Percentiles rank a stretch among this genome's conserved stretches.
These are phyloP conservation scores for Ustulina deusta DNA, from an alignment of 2,329 filamentous ascomycete genomes.

Conservation along the genomic window DNA sequence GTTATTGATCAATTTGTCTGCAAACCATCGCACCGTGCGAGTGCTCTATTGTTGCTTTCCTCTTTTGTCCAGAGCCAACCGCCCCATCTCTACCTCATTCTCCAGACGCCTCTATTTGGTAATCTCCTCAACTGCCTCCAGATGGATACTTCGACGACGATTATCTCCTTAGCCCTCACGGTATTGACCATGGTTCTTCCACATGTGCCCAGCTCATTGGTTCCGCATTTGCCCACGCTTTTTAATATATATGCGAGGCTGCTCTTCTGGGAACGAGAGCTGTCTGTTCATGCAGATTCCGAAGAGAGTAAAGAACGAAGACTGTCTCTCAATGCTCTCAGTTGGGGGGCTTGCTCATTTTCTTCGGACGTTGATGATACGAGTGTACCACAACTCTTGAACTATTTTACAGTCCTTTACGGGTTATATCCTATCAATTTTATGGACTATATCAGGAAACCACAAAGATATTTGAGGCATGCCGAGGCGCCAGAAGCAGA, in stretches of 20 bases:
- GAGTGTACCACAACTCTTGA: constrained; percentile 73
- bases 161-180: constrained; percentile 80
- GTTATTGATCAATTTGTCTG: constrained; percentile 75
- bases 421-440: constrained; percentile 88
- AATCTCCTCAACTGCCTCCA: constrained; percentile 80
- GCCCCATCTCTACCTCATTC: constrained; percentile 80
- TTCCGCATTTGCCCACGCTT: constrained; percentile 75
- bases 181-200: constrained; percentile 84
- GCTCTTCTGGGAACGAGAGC: constrained; percentile 79
- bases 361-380: constrained; percentile 72
- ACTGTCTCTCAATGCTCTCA: constrained; percentile 49
- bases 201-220: constrained; percentile 80
- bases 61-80: constrained; percentile 80
- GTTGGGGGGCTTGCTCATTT: constrained; percentile 75
- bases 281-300: constrained; percentile 55
- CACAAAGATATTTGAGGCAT: constrained; percentile 80
- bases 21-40: constrained; percentile 71
- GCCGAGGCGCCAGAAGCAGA: constrained; percentile 77
- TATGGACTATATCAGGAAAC: constrained; percentile 86
- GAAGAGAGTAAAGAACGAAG: constrained; percentile 56
- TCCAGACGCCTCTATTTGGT: constrained; percentile 78
- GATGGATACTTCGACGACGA: constrained; percentile 80
- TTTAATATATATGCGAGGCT: constrained; percentile 86
- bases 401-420: constrained; percentile 86
- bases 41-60: constrained; percentile 74